Percentiles rank a stretch among this genome's conserved stretches.
These are phyloP conservation scores for Balakata baccata DNA, from an alignment of 345 rosid genomes.

Conservation along the genomic window DNA sequence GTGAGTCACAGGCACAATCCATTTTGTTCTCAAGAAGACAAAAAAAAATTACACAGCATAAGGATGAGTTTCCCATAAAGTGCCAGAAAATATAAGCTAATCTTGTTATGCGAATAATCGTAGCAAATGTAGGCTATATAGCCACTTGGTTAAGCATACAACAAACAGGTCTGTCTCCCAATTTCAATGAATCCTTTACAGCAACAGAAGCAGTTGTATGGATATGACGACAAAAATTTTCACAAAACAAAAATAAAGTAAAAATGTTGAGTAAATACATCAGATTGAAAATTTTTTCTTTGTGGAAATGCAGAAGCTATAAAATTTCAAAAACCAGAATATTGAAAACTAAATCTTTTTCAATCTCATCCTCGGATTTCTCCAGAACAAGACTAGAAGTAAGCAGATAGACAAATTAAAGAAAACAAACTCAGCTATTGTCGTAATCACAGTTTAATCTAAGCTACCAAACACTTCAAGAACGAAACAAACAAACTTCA, in stretches of 20 bases:
- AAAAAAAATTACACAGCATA: not conserved
- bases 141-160: no score
- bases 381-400: slow-evolving; percentile 21
- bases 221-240: no score
- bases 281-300: not conserved
- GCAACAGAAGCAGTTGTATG: no score
- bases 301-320: no score
- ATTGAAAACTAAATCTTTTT: not conserved
- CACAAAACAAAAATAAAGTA: no score
- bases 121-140: no score
- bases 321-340: no score
- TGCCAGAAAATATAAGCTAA: no score
- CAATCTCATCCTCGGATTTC: slow-evolving; percentile 24
- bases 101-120: no score
- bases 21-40: not conserved
- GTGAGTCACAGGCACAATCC: slow-evolving; percentile 7
- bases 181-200: no score
- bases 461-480: slow-evolving; percentile 22
- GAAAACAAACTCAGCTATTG: slow-evolving; percentile 13
- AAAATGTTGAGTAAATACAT: no score
- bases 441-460: slow-evolving; percentile 11
- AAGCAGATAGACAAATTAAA: slow-evolving; percentile 17
- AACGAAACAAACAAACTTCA: not conserved
- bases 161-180: no score
- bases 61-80: not conserved